A percentile compares a stretch with the other conserved stretches of the same genome.
Conservation (phyloP, 352 stramenopile genomes). For the Halophytophthora polymorphica region DNA sequence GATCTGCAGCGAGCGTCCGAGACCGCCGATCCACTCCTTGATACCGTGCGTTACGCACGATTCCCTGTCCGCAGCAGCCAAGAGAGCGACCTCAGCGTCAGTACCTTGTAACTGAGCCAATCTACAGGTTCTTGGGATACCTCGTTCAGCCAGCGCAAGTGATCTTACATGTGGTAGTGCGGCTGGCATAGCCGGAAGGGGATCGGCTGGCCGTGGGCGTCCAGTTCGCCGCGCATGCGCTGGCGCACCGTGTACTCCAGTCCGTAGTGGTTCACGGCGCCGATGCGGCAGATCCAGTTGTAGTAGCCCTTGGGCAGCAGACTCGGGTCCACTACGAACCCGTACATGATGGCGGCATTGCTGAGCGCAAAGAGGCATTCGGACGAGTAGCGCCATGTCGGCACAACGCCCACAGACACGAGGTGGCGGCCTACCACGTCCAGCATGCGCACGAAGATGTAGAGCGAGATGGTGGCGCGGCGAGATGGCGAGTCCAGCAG, state of each 20-base stretch:
- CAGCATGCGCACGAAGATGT: constrained; percentile 86
- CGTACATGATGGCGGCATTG: constrained; percentile 83
- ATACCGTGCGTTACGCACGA: constrained; percentile 77
- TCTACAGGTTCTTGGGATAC: too few relatives aligned
- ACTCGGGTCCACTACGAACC: constrained; percentile 60
- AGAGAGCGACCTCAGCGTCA: not conserved
- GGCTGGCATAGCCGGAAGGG: constrained; percentile 76
- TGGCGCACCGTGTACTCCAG: constrained; percentile 69
- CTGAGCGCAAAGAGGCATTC: constrained; percentile 72
- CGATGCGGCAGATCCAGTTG: constrained; percentile 79
- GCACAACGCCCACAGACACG: constrained; percentile 44
- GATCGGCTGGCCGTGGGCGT: constrained; percentile 31
- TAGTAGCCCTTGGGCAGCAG: constrained; percentile 81
- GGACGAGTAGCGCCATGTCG: constrained; percentile 60
- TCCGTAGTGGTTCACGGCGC: constrained; percentile 66
- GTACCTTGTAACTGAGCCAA: too few relatives aligned
- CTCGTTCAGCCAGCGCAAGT: not conserved
- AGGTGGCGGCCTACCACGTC: constrained; percentile 77
- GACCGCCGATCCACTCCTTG: constrained; percentile 70
- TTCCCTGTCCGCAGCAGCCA: constrained; percentile 34
- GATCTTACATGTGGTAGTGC: constrained; percentile 81
- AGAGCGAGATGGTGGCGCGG: constrained; percentile 73
- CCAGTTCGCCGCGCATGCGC: constrained; percentile 45
- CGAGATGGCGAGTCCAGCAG: constrained; percentile 65
- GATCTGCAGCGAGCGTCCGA: constrained; percentile 72